phyloP scores from a whole-genome alignment of 495 filamentous ascomycete genomes.

The Durotheca rogersii region DNA sequence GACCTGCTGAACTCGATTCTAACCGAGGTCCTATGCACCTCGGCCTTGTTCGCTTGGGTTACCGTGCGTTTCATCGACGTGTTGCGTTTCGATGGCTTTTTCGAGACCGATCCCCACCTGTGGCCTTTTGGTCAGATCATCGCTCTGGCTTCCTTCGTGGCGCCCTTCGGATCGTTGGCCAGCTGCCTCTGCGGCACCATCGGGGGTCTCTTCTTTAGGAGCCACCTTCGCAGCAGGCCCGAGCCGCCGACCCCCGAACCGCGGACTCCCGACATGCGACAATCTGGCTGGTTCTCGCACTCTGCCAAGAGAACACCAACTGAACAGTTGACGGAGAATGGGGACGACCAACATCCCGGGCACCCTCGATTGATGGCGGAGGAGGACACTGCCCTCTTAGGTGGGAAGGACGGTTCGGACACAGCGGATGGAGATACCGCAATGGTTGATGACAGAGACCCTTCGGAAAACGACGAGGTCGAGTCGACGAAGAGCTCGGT shows the following conservation, averaged over 20 bases:
- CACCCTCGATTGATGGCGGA: background rate
- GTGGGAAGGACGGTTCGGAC: background rate
- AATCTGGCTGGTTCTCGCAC: slow-evolving; percentile 2
- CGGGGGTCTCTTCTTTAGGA: slow-evolving; percentile 1
- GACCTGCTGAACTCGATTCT: slow-evolving; percentile 25
- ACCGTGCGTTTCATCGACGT: slow-evolving; percentile 26
- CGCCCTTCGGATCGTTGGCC: slow-evolving; percentile 19
- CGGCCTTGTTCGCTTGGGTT: slow-evolving; percentile 21
- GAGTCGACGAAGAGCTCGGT: slow-evolving; percentile 1
- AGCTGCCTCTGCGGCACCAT: slow-evolving; percentile 13
- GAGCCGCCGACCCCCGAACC: background rate
- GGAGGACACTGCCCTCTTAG: background rate
- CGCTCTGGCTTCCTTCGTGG: slow-evolving; percentile 21
- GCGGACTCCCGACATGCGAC: background rate
- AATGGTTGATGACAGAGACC: background rate
- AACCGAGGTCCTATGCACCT: slow-evolving; percentile 19
- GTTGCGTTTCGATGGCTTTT: slow-evolving; percentile 11
- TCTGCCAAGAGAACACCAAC: slow-evolving; percentile 6
- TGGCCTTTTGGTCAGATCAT: slow-evolving; percentile 25
- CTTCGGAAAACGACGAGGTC: slow-evolving; percentile 2
- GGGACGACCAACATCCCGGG: background rate
- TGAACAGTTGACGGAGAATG: slow-evolving; percentile 6
- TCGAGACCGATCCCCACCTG: slow-evolving; percentile 7
- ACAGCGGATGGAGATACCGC: background rate
- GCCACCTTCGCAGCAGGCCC: background rate